Evolutionary conservation across 257 asterid genomes (phyloP), one percentile per base, ranked within the genome.

Genomic region (Capsicum chinense): DNA sequence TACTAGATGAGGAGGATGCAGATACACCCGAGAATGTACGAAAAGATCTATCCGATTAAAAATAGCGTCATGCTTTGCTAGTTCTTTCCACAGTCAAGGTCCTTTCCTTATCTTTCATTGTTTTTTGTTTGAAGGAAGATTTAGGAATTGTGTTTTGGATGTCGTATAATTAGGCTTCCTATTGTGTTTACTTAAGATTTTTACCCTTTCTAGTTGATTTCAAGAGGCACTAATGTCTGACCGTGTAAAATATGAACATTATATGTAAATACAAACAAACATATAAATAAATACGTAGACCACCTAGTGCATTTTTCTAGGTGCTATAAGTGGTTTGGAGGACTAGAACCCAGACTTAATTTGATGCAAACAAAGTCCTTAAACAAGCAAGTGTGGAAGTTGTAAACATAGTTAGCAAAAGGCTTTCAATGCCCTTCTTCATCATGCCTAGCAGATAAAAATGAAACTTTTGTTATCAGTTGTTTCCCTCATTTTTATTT

Each of bases 1-100:
- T 88, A 95, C 89, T 82, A 66, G 97, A 88, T 50, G 95, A 90
- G 17, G 94, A 48, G 86, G 91, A 73, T 67, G 90, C 78, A 86
- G 90, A 86, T 47, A 69, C 84, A 64, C 84, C 86, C 1, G 92
- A 93, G 47, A 88, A 86, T 84, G 84, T 91, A 64, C 86, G 88
- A 70, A 82, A 82, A 74, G 99, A 96, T 92, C 97, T 96, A 16
- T 93, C 98, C 54, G 94, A 93, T 26, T 93, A 98, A 98, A 97
- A 92, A 90, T 94, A 96, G 82, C 91, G 85, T 44, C 99, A 96
- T 83, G 99, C 97, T 54, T 86, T 90, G 92, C 95, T 93, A 84
- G 87, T 91, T 83, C 97, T 96, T 47, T 87, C 97, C 83, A 91
- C 89, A 86, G 91, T 90, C 88, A 92, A 93, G 98, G 98, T 94